Conservation (phyloP, 108 stramenopile genomes). For the Fragilaria crotonensis region DNA sequence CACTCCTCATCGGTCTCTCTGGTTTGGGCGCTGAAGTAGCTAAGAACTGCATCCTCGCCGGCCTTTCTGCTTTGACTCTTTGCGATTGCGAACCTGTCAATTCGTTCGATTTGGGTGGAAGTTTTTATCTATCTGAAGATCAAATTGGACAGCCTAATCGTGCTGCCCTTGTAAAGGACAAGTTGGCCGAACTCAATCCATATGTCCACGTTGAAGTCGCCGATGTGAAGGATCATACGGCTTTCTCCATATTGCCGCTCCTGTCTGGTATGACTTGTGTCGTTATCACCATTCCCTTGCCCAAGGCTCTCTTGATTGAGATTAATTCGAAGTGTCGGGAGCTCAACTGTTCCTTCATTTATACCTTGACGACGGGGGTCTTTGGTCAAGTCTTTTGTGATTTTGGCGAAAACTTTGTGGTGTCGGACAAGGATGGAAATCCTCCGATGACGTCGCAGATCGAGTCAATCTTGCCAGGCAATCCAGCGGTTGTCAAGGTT, state of each 20-base stretch:
- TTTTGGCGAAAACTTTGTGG: slow-evolving; percentile 86
- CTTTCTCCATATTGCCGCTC: slow-evolving; percentile 38
- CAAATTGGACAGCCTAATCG: slow-evolving; percentile 13
- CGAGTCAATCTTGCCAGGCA: slow-evolving; percentile 67
- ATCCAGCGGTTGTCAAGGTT: slow-evolving; percentile 86
- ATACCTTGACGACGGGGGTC: slow-evolving; percentile 68
- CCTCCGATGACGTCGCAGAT: slow-evolving; percentile 83
- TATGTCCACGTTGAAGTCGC: slow-evolving; percentile 73
- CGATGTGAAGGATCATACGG: slow-evolving; percentile 39
- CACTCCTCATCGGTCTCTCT: slow-evolving; percentile 81
- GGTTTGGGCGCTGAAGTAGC: slow-evolving; percentile 94
- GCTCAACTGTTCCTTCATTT: slow-evolving; percentile 63
- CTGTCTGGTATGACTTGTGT: slow-evolving; percentile 44
- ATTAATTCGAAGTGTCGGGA: slow-evolving; percentile 74
- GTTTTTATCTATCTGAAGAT: slow-evolving; percentile 61
- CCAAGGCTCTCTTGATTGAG: slow-evolving; percentile 45
- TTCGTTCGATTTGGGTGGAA: slow-evolving; percentile 78
- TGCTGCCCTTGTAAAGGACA: slow-evolving; percentile 45
- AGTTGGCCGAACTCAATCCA: slow-evolving; percentile 79
- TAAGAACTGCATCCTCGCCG: slow-evolving; percentile 93
- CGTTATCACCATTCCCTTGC: slow-evolving; percentile 69
- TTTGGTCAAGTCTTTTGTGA: slow-evolving; percentile 95
- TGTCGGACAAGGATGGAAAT: slow-evolving; percentile 91
- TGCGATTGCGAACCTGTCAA: slow-evolving; percentile 61
- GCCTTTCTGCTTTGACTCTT: slow-evolving; percentile 66